Conservation (phyloP, 176 grass and related monocot genomes). For the Carex parvula region DNA sequence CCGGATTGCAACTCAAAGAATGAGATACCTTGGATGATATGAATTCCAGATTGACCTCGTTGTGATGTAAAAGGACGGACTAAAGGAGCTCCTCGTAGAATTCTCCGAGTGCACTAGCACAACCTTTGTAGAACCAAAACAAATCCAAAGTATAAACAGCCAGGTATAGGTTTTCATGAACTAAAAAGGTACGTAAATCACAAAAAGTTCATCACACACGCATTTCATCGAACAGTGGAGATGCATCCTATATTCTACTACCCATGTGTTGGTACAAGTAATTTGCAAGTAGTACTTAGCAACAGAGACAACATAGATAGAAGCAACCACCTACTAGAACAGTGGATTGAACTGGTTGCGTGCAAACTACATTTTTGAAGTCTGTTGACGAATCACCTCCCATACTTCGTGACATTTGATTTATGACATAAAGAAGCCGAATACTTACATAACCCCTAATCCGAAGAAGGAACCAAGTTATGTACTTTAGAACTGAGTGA, state of each 20-base stretch:
- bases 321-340: background rate
- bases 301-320: background rate
- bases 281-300: background rate
- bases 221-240: background rate
- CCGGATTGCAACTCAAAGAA: no score
- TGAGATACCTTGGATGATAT: no score
- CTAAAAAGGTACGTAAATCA: no score
- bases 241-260: background rate
- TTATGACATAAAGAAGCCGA: background rate
- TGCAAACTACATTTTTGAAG: background rate
- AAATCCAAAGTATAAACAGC: no score
- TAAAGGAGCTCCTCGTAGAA: no score
- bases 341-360: conserved; percentile 6
- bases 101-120: no score
- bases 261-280: background rate
- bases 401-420: background rate
- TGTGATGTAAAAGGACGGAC: no score
- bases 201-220: background rate
- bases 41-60: no score
- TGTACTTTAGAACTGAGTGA: background rate
- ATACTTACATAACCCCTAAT: background rate
- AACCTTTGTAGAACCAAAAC: no score
- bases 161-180: no score
- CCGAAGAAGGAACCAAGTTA: background rate
- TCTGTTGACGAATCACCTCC: background rate